Evolutionary conservation across 2,329 filamentous ascomycete species (phyloP).

Genomic region (Beauveria sp.): DNA sequence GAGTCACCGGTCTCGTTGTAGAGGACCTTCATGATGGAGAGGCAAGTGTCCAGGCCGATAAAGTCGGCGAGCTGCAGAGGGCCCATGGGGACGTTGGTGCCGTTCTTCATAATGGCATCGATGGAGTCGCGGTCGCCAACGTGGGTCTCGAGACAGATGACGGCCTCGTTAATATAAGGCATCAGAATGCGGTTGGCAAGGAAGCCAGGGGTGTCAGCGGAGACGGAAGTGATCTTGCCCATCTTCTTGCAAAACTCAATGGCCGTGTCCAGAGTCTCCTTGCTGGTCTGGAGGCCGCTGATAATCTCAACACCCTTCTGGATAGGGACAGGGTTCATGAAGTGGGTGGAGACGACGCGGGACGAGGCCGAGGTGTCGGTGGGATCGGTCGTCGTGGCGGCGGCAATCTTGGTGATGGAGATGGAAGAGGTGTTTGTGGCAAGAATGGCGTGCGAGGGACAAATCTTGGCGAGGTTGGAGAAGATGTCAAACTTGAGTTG

Average conservation of each 20-base stretch:
- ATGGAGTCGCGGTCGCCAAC: slow-evolving; percentile 87
- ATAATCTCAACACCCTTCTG: slow-evolving; percentile 99
- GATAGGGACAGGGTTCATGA: slow-evolving; percentile 97
- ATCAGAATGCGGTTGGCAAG: slow-evolving; percentile 94
- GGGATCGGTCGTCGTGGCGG: slow-evolving; percentile 70
- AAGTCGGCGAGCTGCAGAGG: slow-evolving; percentile 91
- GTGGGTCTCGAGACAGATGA: slow-evolving; percentile 91
- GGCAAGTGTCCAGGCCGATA: slow-evolving; percentile 91
- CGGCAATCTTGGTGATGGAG: slow-evolving; percentile 91
- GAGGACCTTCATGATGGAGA: slow-evolving; percentile 94
- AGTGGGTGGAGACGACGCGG: slow-evolving; percentile 90
- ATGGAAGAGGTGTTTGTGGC: slow-evolving; percentile 99
- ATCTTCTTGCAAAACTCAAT: slow-evolving; percentile 81
- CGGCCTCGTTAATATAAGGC: slow-evolving; percentile 98
- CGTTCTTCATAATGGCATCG: slow-evolving; percentile 98
- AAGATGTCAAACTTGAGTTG: slow-evolving; percentile 86
- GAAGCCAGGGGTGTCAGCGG: slow-evolving; percentile 87
- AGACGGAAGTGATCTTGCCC: slow-evolving; percentile 85
- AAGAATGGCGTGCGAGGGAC: slow-evolving; percentile 76
- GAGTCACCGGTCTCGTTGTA: slow-evolving; percentile 87
- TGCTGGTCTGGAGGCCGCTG: slow-evolving; percentile 82
- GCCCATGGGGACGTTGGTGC: slow-evolving; percentile 97
- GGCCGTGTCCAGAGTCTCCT: slow-evolving; percentile 72
- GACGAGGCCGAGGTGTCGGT: slow-evolving; percentile 74
- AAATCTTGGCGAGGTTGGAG: slow-evolving; percentile 69